Conservation (phyloP, 352 stramenopile species). For the Phytophthora cactorum region DNA sequence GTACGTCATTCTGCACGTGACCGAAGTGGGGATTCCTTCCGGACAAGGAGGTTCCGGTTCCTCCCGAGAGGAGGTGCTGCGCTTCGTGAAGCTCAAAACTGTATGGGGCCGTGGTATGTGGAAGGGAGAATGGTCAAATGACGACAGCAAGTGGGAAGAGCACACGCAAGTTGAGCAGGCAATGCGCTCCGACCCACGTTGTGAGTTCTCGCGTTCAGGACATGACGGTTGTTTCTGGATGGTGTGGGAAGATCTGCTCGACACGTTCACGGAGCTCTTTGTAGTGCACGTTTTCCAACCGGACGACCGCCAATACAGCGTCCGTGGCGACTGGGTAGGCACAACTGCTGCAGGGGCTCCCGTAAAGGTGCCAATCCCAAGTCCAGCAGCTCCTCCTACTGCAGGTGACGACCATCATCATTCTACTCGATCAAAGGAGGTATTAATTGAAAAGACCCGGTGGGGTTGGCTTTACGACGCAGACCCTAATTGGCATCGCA, state of each 20-base stretch:
- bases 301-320: slow-evolving; percentile 57
- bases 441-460: slow-evolving; percentile 60
- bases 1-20: slow-evolving; percentile 76
- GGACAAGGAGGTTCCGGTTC: background rate
- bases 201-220: slow-evolving; percentile 71
- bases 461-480: slow-evolving; percentile 72
- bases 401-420: slow-evolving; percentile 25
- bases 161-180: slow-evolving; percentile 75
- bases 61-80: slow-evolving; percentile 35
- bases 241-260: slow-evolving; percentile 77
- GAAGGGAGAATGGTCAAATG: slow-evolving; percentile 85
- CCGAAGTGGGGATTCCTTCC: slow-evolving; percentile 50
- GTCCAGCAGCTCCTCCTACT: background rate
- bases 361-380: slow-evolving; percentile 3
- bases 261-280: slow-evolving; percentile 77
- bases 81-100: slow-evolving; percentile 84
- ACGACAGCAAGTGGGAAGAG: slow-evolving; percentile 88
- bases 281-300: slow-evolving; percentile 52
- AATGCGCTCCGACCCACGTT: slow-evolving; percentile 61
- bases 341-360: slow-evolving; percentile 51
- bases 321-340: slow-evolving; percentile 51
- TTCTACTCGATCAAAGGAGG: slow-evolving; percentile 33
- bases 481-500: slow-evolving; percentile 92
- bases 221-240: slow-evolving; percentile 87
- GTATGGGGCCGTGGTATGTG: slow-evolving; percentile 82